phyloP scores from a whole-genome alignment of 1,284 basidiomycete species.

The Bondarzewia mesenterica region DNA sequence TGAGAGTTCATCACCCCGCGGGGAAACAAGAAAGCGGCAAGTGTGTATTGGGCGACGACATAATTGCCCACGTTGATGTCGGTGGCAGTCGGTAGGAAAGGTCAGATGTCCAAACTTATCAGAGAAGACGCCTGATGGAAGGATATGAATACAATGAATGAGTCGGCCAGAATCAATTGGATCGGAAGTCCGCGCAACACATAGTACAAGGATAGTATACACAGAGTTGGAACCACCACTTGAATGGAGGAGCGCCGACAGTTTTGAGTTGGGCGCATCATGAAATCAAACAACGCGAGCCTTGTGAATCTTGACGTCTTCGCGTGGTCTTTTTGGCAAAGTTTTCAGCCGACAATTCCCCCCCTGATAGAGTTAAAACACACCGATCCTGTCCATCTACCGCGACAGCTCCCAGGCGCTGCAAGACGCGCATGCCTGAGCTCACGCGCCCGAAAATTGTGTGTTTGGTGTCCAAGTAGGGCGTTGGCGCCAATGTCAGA shows the following conservation, averaged over 20 bases:
- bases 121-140: not conserved
- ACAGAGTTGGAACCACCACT: too few species aligned
- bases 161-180: not conserved
- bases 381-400: slow-evolving; percentile 75
- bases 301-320: slow-evolving; percentile 78
- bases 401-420: slow-evolving; percentile 73
- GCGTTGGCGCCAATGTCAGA: slow-evolving; percentile 83
- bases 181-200: not conserved
- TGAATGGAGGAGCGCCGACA: too few species aligned
- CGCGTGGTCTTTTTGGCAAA: slow-evolving; percentile 46
- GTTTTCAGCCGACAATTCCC: slow-evolving; percentile 8
- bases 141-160: not conserved
- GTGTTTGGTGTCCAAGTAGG: slow-evolving; percentile 89
- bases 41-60: not conserved
- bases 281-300: slow-evolving; percentile 45
- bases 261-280: too few species aligned
- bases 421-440: slow-evolving; percentile 80
- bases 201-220: not conserved
- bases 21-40: too few species aligned
- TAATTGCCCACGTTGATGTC: not conserved
- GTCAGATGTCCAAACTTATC: not conserved
- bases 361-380: slow-evolving; percentile 19
- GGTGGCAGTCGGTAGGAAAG: not conserved
- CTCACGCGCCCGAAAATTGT: slow-evolving; percentile 89
- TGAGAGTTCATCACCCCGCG: too few species aligned